These are phyloP conservation scores for Plasmodium chabaudi DNA, from an alignment of 169 alveolate genomes.

Conservation along the genomic window DNA sequence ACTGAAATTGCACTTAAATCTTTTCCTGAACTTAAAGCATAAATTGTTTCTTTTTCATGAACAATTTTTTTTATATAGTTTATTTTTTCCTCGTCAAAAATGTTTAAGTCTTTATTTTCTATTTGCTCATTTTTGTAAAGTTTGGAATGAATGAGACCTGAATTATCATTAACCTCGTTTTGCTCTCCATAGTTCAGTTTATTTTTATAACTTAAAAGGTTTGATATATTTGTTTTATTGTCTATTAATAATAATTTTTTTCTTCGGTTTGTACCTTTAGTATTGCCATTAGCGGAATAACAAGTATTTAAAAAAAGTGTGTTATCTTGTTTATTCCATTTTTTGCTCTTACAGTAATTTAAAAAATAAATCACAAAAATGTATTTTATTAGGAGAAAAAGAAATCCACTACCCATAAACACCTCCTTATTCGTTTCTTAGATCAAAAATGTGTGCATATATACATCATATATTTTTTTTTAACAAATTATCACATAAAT, in stretches of 20 bases:
- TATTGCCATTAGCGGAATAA: too few species aligned
- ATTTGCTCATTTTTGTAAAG: neutral
- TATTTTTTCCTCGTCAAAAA: neutral
- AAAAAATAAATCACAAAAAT: constrained; percentile 7
- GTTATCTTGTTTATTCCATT: neutral
- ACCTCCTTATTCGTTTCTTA: too few species aligned
- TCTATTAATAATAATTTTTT: too few species aligned
- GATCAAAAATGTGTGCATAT: too few species aligned
- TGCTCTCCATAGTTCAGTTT: neutral
- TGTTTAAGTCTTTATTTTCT: too few species aligned
- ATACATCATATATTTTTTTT: too few species aligned
- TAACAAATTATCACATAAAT: too few species aligned
- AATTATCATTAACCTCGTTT: neutral
- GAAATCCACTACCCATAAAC: too few species aligned
- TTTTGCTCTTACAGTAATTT: neutral
- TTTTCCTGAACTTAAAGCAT: constrained; percentile 51
- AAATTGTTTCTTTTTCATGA: constrained; percentile 30
- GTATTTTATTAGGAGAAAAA: constrained; percentile 8
- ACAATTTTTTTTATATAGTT: constrained; percentile 30
- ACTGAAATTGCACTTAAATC: constrained; percentile 42
- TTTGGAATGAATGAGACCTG: neutral
- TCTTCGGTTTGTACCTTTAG: too few species aligned
- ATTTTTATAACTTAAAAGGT: neutral
- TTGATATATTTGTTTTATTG: too few species aligned
- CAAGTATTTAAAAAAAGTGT: too few species aligned